phyloP scores from a whole-genome alignment of 2,329 filamentous ascomycete species.

The Orbilia quercus region DNA sequence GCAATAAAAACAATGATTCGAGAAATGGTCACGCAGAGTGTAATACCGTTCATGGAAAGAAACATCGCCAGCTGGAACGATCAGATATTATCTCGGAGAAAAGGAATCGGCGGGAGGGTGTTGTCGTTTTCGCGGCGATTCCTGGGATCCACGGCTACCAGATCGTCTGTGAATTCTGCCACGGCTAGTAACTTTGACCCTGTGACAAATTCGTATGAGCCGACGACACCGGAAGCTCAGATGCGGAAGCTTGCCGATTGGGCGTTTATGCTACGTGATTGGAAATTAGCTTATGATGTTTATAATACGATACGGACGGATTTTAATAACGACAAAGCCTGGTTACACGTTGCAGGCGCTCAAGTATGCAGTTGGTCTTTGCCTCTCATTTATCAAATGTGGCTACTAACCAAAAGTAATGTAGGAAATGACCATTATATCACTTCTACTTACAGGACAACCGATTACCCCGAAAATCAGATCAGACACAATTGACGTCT shows the following conservation, averaged over 20 bases:
- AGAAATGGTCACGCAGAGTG: constrained; percentile 93
- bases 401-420: constrained; percentile 3
- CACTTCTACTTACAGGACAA: constrained; percentile 80
- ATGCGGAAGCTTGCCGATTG: constrained; percentile 95
- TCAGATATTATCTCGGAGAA: constrained; percentile 88
- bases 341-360: constrained; percentile 91
- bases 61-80: constrained; percentile 94
- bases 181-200: constrained; percentile 78
- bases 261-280: constrained; percentile 96
- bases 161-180: constrained; percentile 68
- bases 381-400: not conserved
- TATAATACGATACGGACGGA: constrained; percentile 91
- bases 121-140: constrained; percentile 93
- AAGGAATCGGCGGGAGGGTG: constrained; percentile 90
- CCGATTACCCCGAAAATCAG: constrained; percentile 78
- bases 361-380: constrained; percentile 49
- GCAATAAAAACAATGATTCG: constrained; percentile 89
- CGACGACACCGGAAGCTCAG: constrained; percentile 85
- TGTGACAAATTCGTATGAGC: constrained; percentile 80
- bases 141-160: constrained; percentile 77
- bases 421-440: constrained; percentile 93
- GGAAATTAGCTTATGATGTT: constrained; percentile 88
- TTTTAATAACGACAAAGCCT: constrained; percentile 94
- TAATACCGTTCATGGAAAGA: constrained; percentile 96
- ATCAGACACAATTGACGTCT: constrained; percentile 82